Percentiles rank a stretch among this genome's conserved stretches.
phyloP scores from a whole-genome alignment of 1,139 yeast species.

The Arxiozyma slooffiae region DNA sequence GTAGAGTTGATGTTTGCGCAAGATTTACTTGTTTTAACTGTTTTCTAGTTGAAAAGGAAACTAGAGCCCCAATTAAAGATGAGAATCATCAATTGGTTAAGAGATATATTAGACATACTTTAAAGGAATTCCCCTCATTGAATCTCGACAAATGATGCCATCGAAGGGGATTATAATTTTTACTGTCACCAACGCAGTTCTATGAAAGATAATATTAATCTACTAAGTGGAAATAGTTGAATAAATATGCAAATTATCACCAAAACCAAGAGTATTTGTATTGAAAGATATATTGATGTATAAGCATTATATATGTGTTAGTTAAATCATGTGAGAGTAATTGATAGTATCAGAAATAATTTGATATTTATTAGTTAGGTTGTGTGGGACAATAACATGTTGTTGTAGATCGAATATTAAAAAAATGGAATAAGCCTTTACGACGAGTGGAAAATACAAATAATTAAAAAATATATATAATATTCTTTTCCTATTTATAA shows the following conservation, averaged over 20 bases:
- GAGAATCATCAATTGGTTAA: conserved; percentile 63
- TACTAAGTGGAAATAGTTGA: not conserved
- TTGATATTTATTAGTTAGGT: not conserved
- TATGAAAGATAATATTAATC: not conserved
- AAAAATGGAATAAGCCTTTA: not conserved
- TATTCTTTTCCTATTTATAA: no score
- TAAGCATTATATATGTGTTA: no score
- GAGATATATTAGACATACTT: conserved; percentile 61
- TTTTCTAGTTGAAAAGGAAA: conserved; percentile 66
- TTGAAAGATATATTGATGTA: not conserved
- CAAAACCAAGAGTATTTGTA: no score
- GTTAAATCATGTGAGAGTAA: not conserved
- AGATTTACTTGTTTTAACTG: conserved; percentile 66
- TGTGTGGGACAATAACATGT: not conserved
- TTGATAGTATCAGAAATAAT: not conserved
- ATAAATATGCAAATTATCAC: no score
- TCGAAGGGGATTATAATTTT: conserved; percentile 42
- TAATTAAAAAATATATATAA: no score
- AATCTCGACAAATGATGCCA: conserved; percentile 65
- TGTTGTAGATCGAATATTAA: not conserved
- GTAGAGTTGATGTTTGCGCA: conserved; percentile 74
- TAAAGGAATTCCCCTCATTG: conserved; percentile 48
- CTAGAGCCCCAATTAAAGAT: conserved; percentile 66
- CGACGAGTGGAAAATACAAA: not conserved
- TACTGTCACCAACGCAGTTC: conserved; percentile 5